Evolutionary conservation across 2,329 filamentous ascomycete species (phyloP).

Genomic region (Epichloe gansuensis): DNA sequence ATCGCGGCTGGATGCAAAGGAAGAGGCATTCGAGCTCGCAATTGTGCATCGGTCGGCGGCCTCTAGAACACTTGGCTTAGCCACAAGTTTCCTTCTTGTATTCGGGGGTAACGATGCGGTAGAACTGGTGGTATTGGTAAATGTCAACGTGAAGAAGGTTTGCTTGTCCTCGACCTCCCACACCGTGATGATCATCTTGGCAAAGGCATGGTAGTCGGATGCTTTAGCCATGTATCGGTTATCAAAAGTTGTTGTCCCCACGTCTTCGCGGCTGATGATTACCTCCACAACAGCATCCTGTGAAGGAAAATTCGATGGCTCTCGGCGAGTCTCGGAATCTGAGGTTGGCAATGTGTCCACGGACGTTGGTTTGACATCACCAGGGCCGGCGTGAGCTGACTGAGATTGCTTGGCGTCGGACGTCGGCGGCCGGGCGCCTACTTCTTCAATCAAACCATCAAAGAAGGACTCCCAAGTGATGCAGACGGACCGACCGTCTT

Average conservation of each 20-base stretch:
- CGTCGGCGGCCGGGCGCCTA: conserved; percentile 18
- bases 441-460: conserved; percentile 36
- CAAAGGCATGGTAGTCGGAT: conserved; percentile 35
- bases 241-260: conserved; percentile 26
- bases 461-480: conserved; percentile 47
- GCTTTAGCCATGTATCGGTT: conserved; percentile 22
- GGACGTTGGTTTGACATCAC: conserved; percentile 26
- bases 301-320: conserved; percentile 17
- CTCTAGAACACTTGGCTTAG: conserved; percentile 28
- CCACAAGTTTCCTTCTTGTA: conserved; percentile 25
- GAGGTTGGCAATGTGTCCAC: conserved; percentile 6
- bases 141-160: conserved; percentile 61
- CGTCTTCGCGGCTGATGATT: conserved; percentile 41
- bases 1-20: conserved; percentile 33
- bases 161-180: conserved; percentile 57
- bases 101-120: conserved; percentile 19
- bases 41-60: conserved; percentile 34
- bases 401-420: conserved; percentile 12
- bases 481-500: conserved; percentile 50
- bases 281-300: conserved; percentile 58
- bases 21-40: conserved; percentile 31
- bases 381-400: conserved; percentile 13
- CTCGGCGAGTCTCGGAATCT: conserved; percentile 21
- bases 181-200: conserved; percentile 65
- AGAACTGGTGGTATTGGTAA: conserved; percentile 45